Evolutionary conservation across 257 asterid genomes (phyloP), one percentile per base, ranked within the genome.

Genomic region (Agastache rugosa): DNA sequence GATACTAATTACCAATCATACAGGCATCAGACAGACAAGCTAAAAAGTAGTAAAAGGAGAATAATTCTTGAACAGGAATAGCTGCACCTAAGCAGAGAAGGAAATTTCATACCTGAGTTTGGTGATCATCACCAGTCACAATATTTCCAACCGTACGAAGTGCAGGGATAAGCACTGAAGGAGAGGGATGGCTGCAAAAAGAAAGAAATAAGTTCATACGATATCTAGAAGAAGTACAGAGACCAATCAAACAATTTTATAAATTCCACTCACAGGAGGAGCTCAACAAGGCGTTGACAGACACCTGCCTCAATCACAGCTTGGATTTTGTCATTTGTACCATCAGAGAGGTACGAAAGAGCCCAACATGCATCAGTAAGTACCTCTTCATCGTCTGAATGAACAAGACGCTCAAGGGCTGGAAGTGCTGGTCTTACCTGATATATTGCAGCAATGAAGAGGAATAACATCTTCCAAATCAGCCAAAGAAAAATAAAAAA

Each of bases 341-440:
- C 97, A 80, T 91, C 98, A 51, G 98, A 89, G 35, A 93, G 97
- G 81, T 93, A 93, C 8, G 98, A 93, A 27, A 93, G 96, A 73
- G 98, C 97, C 98, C 98, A 93, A 76, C 97, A 93, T 41, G 98
- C 96, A 89, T 93, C 98, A 22, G 97, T 93, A 67, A 93, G 89
- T 63, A 93, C 97, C 81, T 91, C 98, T 78, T 91, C 98, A 75
- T 93, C 98, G 29, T 82, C 90, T 11, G 97, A 91, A 75, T 82
- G 78, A 76, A 91, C 80, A 67, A 91, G 97, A 37, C 77, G 88
- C 84, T 87, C 91, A 51, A 93, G 93, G 61, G 90, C 96, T 69
- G 98, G 94, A 61, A 93, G 92, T 73, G 97, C 93, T 1, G 97
- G 96, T 58, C 88, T 85, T 63, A 88, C 96, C 98, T 93, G 74